Percentiles rank a stretch among this genome's conserved stretches.
phyloP scores from a whole-genome alignment of 306 rosid species.

The Potentilla sterilis region DNA sequence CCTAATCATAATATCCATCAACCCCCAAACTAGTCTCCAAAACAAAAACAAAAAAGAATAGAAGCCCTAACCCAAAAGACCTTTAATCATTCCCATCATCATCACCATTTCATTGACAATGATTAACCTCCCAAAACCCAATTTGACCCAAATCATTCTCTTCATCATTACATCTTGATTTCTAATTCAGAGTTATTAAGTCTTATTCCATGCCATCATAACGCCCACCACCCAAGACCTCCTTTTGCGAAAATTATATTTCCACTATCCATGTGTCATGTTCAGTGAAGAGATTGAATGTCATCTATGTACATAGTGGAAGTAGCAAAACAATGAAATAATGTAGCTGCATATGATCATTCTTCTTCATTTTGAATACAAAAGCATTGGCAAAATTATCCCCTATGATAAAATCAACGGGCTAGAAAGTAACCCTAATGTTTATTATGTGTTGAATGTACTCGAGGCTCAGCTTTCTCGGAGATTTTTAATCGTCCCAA shows the following conservation, averaged over 20 bases:
- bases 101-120: conserved; percentile 29
- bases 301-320: conserved; percentile 14
- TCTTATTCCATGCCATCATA: conserved; percentile 20
- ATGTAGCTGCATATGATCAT: conserved; percentile 18
- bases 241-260: conserved; percentile 9
- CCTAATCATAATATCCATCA: conserved; percentile 39
- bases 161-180: conserved; percentile 29
- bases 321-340: conserved; percentile 20
- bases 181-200: conserved; percentile 27
- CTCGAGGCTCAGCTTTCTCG: conserved; percentile 43
- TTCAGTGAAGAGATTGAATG: conserved; percentile 20
- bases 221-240: conserved; percentile 32
- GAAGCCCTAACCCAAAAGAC: conserved; percentile 15
- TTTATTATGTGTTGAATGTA: conserved; percentile 30
- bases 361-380: conserved; percentile 25
- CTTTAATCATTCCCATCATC: conserved; percentile 40
- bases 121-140: conserved; percentile 40
- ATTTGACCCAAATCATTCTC: conserved; percentile 31
- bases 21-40: conserved; percentile 20
- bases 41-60: conserved; percentile 1
- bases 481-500: conserved; percentile 18
- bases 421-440: conserved; percentile 45
- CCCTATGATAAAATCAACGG: conserved; percentile 71
- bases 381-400: conserved; percentile 59
- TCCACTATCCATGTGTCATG: conserved; percentile 14